Conservation (phyloP, 352 stramenopile genomes). For the Phytophthora lateralis region DNA sequence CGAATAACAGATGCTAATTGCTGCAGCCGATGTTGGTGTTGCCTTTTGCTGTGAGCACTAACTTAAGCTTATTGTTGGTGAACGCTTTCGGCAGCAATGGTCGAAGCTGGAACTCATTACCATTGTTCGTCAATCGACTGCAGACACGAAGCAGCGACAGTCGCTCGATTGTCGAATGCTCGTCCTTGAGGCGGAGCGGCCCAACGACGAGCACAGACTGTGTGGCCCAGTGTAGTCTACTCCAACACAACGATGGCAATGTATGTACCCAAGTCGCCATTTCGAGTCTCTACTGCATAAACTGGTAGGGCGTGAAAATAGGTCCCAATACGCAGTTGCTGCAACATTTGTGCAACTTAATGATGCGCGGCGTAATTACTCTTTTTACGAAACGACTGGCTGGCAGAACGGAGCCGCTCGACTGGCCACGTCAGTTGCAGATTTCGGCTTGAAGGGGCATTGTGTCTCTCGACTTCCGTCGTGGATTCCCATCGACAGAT, state of each 20-base stretch:
- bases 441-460: background rate
- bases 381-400: constrained; percentile 33
- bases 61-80: no score
- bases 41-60: no score
- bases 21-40: no score
- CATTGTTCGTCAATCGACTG: background rate
- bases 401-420: constrained; percentile 1
- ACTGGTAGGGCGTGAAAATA: no score
- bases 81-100: background rate
- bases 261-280: background rate
- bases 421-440: constrained; percentile 6
- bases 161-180: constrained; percentile 6
- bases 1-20: background rate
- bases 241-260: background rate
- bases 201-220: no score
- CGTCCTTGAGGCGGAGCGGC: background rate
- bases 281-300: background rate
- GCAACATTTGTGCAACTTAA: constrained; percentile 1
- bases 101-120: background rate
- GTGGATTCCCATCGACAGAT: no score
- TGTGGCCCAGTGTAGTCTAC: no score
- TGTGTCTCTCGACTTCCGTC: no score
- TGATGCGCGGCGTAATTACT: constrained; percentile 9
- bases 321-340: background rate
- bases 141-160: constrained; percentile 1